Evolutionary conservation across 805 yeast species (phyloP), one percentile per base, ranked within the genome.

Genomic region (Candida qinlingensis): DNA sequence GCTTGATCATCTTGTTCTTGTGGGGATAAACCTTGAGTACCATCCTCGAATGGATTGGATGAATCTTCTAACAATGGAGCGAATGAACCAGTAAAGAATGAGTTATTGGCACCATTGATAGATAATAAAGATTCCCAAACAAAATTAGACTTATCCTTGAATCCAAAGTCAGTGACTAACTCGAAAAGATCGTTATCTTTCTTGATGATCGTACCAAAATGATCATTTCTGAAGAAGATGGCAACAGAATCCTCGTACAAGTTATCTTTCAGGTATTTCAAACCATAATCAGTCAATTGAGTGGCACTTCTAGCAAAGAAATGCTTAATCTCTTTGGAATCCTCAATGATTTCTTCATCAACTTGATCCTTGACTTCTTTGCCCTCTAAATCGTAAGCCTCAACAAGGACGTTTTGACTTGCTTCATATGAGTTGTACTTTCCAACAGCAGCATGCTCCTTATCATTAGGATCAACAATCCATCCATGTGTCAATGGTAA

Each of bases 161-260:
- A 85, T 4, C 94, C 89, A 12, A 74, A 69, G 61, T 94, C 97
- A 1, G 94, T 87, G 3, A 87, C 83, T 29, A 92, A 70, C 5
- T 79, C 65, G 60, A 78, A 89, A 33, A 92, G 69, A 30, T 71
- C 72, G 38, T 66, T 67, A 13, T 63, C 65, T 26, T 64, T 63
- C 59, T 82, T 83, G 49, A 65, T 76, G 9, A 91, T 62, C 0
- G 97, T 88, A 54, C 77, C 77, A 66, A 87, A 92, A 64, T 90
- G 97, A 64, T 94, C 91, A 65, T 94, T 92, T 60, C 97, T 75
- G 70, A 91, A 94, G 52, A 92, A 77, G 0, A 92, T 80, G 1
- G 83, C 78, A 47, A 83, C 73, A 6, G 82, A 75, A 39, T 81
- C 81, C 12, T 75, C 73, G 1, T 65, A 60, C 29, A 87, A 61